These are phyloP conservation scores for Pneumocystis sp. DNA, from an alignment of 1,139 yeast species.

Conservation along the genomic window DNA sequence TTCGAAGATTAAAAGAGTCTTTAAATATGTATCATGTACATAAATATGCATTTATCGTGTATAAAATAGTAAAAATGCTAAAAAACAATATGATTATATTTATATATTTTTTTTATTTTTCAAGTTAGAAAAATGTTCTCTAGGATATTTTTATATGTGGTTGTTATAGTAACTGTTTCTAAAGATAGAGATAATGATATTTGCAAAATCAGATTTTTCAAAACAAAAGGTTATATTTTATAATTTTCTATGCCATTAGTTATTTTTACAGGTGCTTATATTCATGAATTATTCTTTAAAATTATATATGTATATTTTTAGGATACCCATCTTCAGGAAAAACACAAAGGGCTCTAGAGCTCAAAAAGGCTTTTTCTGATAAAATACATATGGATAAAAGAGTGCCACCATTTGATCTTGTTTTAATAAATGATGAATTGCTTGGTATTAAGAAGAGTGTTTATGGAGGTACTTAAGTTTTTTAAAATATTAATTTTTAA, in stretches of 20 bases:
- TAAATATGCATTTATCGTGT: no score
- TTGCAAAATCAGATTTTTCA: no score
- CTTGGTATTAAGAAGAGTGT: slow-evolving; percentile 56
- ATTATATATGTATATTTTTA: slow-evolving; percentile 29
- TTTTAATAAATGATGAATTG: slow-evolving; percentile 61
- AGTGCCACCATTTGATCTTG: slow-evolving; percentile 44
- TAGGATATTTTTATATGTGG: no score
- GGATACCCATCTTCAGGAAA: slow-evolving; percentile 85
- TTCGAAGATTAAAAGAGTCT: no score
- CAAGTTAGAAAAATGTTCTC: no score
- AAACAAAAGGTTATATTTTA: no score
- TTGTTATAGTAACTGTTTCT: not conserved
- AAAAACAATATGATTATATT: no score
- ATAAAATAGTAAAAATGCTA: no score
- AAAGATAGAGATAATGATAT: not conserved
- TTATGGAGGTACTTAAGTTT: slow-evolving; percentile 36
- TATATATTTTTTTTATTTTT: no score
- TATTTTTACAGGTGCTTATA: not conserved
- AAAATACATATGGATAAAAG: slow-evolving; percentile 25
- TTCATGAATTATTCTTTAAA: not conserved
- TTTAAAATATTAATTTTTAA: not conserved
- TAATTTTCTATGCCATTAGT: not conserved
- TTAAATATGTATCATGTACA: no score
- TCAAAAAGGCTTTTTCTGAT: slow-evolving; percentile 39
- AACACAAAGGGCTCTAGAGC: slow-evolving; percentile 50